phyloP scores from a whole-genome alignment of 176 grass and related monocot species.

The Musa beccarii region DNA sequence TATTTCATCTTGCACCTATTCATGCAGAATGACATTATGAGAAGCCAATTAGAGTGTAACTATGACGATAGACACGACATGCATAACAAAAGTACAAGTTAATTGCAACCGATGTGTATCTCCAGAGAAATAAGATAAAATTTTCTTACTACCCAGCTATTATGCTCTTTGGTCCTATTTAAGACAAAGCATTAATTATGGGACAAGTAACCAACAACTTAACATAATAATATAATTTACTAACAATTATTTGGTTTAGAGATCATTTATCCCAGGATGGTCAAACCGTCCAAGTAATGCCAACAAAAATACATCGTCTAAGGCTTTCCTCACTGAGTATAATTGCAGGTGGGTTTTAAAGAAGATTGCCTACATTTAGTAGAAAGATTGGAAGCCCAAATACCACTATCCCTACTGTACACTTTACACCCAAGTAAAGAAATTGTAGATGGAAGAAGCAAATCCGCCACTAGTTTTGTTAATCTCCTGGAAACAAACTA shows the following conservation, averaged over 20 bases:
- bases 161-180: not conserved
- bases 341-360: not conserved
- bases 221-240: no score
- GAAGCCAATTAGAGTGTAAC: not conserved
- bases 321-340: not conserved
- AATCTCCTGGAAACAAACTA: no score
- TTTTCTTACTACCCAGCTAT: not conserved
- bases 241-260: no score
- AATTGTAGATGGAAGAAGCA: no score
- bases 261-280: no score
- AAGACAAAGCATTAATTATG: not conserved
- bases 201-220: not conserved
- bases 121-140: not conserved
- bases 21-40: not conserved
- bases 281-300: not conserved
- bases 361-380: not conserved
- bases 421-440: not conserved
- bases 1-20: constrained; percentile 1
- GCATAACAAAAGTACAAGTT: not conserved
- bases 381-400: not conserved
- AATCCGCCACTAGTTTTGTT: no score
- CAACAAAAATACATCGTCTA: not conserved
- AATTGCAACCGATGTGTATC: no score
- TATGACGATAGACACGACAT: not conserved
- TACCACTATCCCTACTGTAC: not conserved